Evolutionary conservation across 2,329 filamentous ascomycete genomes (phyloP).

Genomic region (Pestalotiopsis sp.): DNA sequence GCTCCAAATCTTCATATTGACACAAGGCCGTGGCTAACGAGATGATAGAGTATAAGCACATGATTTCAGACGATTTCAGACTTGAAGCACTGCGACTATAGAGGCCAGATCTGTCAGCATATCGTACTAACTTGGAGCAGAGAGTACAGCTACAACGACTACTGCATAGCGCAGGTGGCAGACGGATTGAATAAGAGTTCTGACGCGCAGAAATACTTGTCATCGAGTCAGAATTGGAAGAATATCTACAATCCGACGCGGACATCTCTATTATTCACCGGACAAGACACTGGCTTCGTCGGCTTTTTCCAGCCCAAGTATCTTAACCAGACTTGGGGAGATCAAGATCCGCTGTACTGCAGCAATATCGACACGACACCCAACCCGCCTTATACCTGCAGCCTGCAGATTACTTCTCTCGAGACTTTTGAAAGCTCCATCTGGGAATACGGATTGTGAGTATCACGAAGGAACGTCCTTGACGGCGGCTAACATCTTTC

Average conservation of each 20-base stretch:
- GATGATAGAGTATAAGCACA: background rate
- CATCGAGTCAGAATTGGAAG: constrained; percentile 65
- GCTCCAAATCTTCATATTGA: background rate
- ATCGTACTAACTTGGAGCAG: background rate
- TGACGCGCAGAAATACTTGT: constrained; percentile 63
- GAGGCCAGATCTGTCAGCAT: too few relatives aligned
- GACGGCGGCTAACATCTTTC: background rate
- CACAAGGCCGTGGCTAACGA: background rate
- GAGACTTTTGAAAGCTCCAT: constrained; percentile 74
- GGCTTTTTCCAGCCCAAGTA: constrained; percentile 74
- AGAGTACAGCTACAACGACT: constrained; percentile 81
- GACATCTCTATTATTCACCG: constrained; percentile 53
- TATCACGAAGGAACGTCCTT: fast-evolving
- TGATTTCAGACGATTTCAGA: too few relatives aligned
- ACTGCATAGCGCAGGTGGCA: constrained; percentile 67
- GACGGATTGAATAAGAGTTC: constrained; percentile 53
- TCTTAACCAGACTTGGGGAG: constrained; percentile 69
- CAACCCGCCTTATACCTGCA: constrained; percentile 42
- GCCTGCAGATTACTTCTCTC: constrained; percentile 59
- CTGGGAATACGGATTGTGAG: constrained; percentile 74
- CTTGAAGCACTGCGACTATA: too few relatives aligned
- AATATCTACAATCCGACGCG: constrained; percentile 67
- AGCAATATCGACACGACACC: constrained; percentile 53
- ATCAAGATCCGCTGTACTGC: constrained; percentile 69
- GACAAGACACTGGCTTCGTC: constrained; percentile 63